Evolutionary conservation across 305 asterid genomes (phyloP).

Genomic region (Withania somnifera): DNA sequence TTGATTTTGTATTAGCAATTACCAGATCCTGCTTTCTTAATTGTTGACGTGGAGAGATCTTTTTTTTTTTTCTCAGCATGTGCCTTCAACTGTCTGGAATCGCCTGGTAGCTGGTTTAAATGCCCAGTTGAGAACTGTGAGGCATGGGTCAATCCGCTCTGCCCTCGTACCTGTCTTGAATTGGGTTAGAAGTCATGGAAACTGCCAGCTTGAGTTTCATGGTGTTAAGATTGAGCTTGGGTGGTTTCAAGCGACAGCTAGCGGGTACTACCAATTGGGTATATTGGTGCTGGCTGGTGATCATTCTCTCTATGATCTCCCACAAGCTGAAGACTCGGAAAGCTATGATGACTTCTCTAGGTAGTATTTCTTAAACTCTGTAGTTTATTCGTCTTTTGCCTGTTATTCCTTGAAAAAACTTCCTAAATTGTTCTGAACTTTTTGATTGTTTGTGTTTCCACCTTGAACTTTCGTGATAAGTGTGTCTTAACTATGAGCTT

Average conservation of each 20-base stretch:
- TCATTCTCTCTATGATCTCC: conserved; percentile 49
- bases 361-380: conserved; percentile 16
- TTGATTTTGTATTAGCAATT: too few species aligned
- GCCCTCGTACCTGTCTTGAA: too few species aligned
- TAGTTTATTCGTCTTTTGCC: not conserved
- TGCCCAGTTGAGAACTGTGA: too few species aligned
- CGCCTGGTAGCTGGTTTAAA: too few species aligned
- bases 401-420: not conserved
- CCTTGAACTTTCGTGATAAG: not conserved
- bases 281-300: conserved; percentile 74
- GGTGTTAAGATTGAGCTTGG: conserved; percentile 82
- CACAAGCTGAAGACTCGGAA: conserved; percentile 44
- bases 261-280: conserved; percentile 92
- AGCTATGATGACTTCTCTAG: conserved; percentile 48
- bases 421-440: not conserved
- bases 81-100: too few species aligned
- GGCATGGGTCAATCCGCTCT: too few species aligned
- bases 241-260: conserved; percentile 93
- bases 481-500: not conserved
- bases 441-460: not conserved
- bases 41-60: too few species aligned
- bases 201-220: conserved; percentile 90
- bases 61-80: too few species aligned
- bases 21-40: too few species aligned
- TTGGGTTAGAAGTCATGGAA: conserved; percentile 48